Base-by-base conservation (phyloP, 1,284 basidiomycete species). In the Cryptococcus sp. region DNA sequence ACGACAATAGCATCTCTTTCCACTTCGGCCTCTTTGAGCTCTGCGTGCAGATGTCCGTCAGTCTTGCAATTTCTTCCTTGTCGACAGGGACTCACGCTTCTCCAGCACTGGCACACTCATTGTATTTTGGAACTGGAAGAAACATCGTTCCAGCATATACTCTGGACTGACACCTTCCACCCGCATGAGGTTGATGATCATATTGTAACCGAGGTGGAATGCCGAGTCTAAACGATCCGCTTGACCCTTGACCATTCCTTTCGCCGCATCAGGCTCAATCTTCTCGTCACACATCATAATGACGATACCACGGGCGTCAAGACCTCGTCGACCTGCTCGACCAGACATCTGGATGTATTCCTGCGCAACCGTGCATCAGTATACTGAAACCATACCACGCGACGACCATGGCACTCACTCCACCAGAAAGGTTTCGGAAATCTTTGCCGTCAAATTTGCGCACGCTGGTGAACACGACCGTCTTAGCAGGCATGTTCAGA, bases 231-330 rank as follows among this genome's bases (percentile, higher is more conserved):
- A 82, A 41, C 95, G 84, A 78, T 99, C 96, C 6, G 96, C 94
- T 80, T 97, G 91, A 51, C 96, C 96, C 79, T 98, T 98, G 77
- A 99, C 91, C 96, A 99, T 99, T 55, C 84, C 85, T 82, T 97
- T 99, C 47, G 96, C 95, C 0, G 88, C 85, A 3, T 85, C 78
- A 0, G 96, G 94, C 72, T 99, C 96, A 51, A 99, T 83, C 80
- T 96, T 97, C 80, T 97, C 93, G 78, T 99, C 95, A 75, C 90
- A 92, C 96, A 99, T 99, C 93, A 99, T 93, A 72, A 99, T 98
- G 63, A 99, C 96, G 55, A 99, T 93, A 62, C 96, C 96, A n/a
- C 96, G 87, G 65, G 98, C 95, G 75, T 99, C 96, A 57, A 99
- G 81, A 46, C 96, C 96, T 80, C 96, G 87, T 74, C 96, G 88